Evolutionary conservation across 1,284 basidiomycete species (phyloP).

Genomic region (Tilletia horrida): DNA sequence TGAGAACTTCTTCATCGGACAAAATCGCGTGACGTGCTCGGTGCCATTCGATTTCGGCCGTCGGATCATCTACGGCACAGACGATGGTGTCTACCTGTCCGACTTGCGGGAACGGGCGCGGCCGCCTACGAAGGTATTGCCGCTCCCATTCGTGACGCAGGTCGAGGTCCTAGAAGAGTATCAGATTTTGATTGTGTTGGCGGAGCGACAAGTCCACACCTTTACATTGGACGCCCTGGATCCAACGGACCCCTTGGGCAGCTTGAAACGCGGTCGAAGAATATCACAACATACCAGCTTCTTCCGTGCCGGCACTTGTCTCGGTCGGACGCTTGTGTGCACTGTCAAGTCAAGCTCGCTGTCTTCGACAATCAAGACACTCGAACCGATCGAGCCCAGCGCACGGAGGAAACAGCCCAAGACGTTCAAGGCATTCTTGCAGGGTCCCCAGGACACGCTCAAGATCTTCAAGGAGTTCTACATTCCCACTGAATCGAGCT

Average conservation of each 20-base stretch:
- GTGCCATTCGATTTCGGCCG: conserved; percentile 85
- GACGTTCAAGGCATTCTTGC: conserved; percentile 72
- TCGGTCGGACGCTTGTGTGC: conserved; percentile 91
- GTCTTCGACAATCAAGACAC: conserved; percentile 93
- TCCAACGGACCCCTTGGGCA: conserved; percentile 80
- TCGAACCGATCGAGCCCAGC: conserved; percentile 92
- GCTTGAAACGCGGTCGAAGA: conserved; percentile 86
- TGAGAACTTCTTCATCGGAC: conserved; percentile 82
- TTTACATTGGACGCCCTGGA: conserved; percentile 93
- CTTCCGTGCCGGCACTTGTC: conserved; percentile 92
- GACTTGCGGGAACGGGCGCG: conserved; percentile 71
- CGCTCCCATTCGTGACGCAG: conserved; percentile 83
- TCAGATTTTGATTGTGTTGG: conserved; percentile 85
- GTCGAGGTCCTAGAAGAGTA: conserved; percentile 96
- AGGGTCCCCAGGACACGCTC: conserved; percentile 83
- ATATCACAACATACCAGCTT: conserved; percentile 95
- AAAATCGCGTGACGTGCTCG: conserved; percentile 81
- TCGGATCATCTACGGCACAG: conserved; percentile 89
- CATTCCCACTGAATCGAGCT: conserved; percentile 93
- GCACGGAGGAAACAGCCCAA: conserved; percentile 73
- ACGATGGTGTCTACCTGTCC: conserved; percentile 92
- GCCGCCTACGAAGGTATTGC: conserved; percentile 79
- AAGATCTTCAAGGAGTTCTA: conserved; percentile 94
- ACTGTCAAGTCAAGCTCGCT: conserved; percentile 93
- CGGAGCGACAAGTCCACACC: conserved; percentile 86